Evolutionary conservation across 768 basidiomycete species (phyloP), one percentile per base, ranked within the genome.

Genomic region (Phanerodontia chrysosporium): DNA sequence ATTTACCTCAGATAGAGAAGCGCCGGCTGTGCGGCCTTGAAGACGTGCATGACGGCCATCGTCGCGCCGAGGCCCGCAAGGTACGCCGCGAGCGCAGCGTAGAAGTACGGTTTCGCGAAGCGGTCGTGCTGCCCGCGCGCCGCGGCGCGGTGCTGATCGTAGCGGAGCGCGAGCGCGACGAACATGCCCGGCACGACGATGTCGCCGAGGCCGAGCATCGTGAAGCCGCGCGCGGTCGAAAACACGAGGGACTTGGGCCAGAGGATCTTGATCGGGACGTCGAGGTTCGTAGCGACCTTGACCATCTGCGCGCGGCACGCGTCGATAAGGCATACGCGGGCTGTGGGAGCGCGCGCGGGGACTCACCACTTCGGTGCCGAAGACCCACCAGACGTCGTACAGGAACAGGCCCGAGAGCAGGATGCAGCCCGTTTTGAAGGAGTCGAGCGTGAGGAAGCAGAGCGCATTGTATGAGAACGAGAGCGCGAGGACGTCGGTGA

Each of bases 321-420:
- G 49, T 51, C 13, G 9, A 32, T 30, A 49, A 28, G 48, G 48
- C 12, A n/a, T n/a, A 18, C 16, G 44, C 18, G 44, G 44, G 25
- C 48, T 8, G 7, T 30, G 29, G 29, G 28, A 30, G 28, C 28
- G 32, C 32, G 32, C 32, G 25, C 16, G n/a, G 10, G n/a, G 1
- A 76, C 89, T 69, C 70, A 90, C 90, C 73, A 93, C 90, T 66
- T 86, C 82, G 0, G 89, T 90, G 21, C 90, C 90, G 70, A 95
- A 95, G 2, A 95, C 93, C 92, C 92, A 97, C 82, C 87, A 96
- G 42, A 97, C 83, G 69, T 98, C 96, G 69, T 98, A 98, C 44
- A 97, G 48, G 74, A 98, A 93, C 24, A 99, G 76, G 4, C 92
- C 94, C 2, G 81, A 80, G 5, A 99, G 78, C 2, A 98, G 80